Evolutionary conservation across 202 grass and related monocot genomes (phyloP).

Genomic region (Eragrostis tef): DNA sequence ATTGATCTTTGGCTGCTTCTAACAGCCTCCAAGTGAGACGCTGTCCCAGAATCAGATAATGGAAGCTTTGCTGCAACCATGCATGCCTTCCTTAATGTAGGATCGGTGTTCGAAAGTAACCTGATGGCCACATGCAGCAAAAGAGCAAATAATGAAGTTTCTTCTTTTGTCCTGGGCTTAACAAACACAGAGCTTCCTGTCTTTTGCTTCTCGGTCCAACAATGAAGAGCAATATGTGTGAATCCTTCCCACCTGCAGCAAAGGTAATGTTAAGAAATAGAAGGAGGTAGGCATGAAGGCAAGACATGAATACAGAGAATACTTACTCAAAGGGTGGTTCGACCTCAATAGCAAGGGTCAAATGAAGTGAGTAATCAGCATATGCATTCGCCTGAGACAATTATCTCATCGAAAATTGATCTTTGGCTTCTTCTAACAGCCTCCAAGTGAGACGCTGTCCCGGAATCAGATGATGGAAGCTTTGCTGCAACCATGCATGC

Average conservation of each 20-base stretch:
- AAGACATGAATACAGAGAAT: slow-evolving; percentile 4
- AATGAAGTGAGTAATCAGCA: slow-evolving; percentile 63
- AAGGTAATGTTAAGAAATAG: slow-evolving; percentile 31
- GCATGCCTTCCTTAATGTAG: slow-evolving; percentile 70
- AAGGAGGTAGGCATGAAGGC: slow-evolving; percentile 15
- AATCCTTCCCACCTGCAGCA: slow-evolving; percentile 89
- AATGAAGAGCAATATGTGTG: slow-evolving; percentile 75
- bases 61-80: slow-evolving; percentile 61
- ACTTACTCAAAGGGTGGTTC: slow-evolving; percentile 94
- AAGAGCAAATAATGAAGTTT: slow-evolving; percentile 49
- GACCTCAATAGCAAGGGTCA: slow-evolving; percentile 88
- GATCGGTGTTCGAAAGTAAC: slow-evolving; percentile 49
- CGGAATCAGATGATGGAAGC: slow-evolving; percentile 12
- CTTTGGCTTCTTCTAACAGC: slow-evolving; percentile 43
- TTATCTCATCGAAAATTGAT: slow-evolving; percentile 58
- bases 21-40: neutral
- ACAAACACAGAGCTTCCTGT: slow-evolving; percentile 21
- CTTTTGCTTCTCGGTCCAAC: slow-evolving; percentile 60
- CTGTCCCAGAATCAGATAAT: neutral
- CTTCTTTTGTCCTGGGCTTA: neutral
- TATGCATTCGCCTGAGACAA: slow-evolving; percentile 37
- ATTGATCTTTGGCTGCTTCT: slow-evolving; percentile 52
- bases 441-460: neutral
- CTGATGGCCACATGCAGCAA: slow-evolving; percentile 78
- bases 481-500: slow-evolving; percentile 74